Conservation (phyloP, 2,329 filamentous ascomycete species). For the Aspergillus aculeatus region DNA sequence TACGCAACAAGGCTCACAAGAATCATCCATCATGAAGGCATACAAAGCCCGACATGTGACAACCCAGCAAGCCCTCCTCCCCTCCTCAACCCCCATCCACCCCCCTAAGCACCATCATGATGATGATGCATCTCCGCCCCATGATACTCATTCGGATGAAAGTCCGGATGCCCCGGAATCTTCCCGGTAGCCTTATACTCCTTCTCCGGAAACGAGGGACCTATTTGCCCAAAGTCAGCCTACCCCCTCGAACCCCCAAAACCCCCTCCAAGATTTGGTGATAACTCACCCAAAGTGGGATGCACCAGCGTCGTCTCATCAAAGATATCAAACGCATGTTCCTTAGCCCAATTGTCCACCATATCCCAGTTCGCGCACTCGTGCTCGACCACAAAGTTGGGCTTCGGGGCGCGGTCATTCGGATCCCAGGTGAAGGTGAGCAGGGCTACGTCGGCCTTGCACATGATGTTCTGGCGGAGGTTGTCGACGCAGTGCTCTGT, state of each 20-base stretch:
- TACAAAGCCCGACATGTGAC: too few relatives aligned
- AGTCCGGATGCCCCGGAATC: background rate
- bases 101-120: too few relatives aligned
- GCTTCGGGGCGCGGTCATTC: background rate
- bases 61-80: too few relatives aligned
- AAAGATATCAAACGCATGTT: background rate
- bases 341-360: background rate
- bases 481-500: background rate
- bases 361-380: background rate
- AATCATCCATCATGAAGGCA: too few relatives aligned
- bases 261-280: too few relatives aligned
- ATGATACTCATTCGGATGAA: conserved; percentile 3
- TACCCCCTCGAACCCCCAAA: too few relatives aligned
- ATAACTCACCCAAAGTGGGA: background rate
- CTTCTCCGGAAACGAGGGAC: background rate
- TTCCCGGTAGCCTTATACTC: background rate
- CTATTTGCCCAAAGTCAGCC: background rate
- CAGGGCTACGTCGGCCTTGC: background rate
- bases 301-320: background rate
- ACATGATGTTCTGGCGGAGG: conserved; percentile 6
- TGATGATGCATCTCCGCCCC: background rate
- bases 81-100: too few relatives aligned
- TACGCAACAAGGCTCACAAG: too few relatives aligned
- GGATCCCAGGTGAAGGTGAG: conserved; percentile 1
- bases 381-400: background rate